These are phyloP conservation scores for Escallonia herrerae DNA, from an alignment of 129 eudicot species.

Conservation along the genomic window DNA sequence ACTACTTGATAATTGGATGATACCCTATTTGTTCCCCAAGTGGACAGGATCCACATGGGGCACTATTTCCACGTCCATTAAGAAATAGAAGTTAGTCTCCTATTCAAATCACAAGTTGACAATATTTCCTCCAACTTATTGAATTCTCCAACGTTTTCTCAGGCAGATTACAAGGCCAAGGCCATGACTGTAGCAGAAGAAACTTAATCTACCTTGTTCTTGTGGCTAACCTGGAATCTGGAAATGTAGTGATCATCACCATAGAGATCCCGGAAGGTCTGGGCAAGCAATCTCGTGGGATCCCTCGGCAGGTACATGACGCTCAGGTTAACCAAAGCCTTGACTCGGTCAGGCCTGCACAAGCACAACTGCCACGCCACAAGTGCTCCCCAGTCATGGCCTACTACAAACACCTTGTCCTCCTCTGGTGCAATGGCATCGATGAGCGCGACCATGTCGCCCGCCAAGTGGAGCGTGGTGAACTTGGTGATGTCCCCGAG, in stretches of 20 bases:
- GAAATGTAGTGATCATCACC: conserved; percentile 30
- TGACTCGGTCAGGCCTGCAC: conserved; percentile 33
- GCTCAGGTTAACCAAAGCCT: conserved; percentile 29
- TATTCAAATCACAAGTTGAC: too few species aligned
- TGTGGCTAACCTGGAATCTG: conserved; percentile 27
- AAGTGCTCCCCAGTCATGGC: conserved; percentile 52
- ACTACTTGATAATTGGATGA: too few species aligned
- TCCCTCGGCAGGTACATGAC: conserved; percentile 21
- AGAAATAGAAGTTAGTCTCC: too few species aligned
- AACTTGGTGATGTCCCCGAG: conserved; percentile 24
- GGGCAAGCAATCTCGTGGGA: conserved; percentile 17
- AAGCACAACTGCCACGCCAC: conserved; percentile 36
- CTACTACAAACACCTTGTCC: conserved; percentile 45
- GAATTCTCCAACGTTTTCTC: too few species aligned
- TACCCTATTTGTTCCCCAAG: too few species aligned
- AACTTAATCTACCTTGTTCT: too few species aligned
- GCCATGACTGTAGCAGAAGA: neutral
- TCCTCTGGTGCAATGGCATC: conserved; percentile 30
- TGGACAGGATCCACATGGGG: too few species aligned
- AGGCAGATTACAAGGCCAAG: neutral
- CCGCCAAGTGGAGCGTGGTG: conserved; percentile 52
- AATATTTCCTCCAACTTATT: too few species aligned
- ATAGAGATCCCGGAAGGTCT: conserved; percentile 13
- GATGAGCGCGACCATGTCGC: conserved; percentile 49
- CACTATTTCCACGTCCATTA: too few species aligned